A percentile compares a stretch with the other conserved stretches of the same genome.
phyloP scores from a whole-genome alignment of 805 yeast species.

The Tetrapisispora fleetii region DNA sequence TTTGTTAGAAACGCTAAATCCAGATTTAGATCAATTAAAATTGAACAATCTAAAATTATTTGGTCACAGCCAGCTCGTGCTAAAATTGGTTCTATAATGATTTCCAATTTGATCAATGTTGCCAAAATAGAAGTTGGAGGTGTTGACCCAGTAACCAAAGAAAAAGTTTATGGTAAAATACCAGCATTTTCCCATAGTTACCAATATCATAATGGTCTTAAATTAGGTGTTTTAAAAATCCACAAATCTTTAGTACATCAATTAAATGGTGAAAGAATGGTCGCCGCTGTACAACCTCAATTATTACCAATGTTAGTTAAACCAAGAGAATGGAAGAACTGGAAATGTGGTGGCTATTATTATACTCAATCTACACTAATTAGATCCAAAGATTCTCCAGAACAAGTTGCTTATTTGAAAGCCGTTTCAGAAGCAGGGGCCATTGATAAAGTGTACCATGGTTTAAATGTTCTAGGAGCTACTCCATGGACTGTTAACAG shows the following conservation, averaged over 20 bases:
- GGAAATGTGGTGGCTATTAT: slow-evolving; percentile 78
- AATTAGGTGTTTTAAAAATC: slow-evolving; percentile 69
- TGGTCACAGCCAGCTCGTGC: slow-evolving; percentile 56
- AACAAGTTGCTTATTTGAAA: slow-evolving; percentile 77
- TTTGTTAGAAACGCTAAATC: slow-evolving; percentile 32
- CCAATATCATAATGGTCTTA: slow-evolving; percentile 69
- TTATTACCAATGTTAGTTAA: slow-evolving; percentile 82
- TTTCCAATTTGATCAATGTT: slow-evolving; percentile 65
- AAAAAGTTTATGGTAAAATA: slow-evolving; percentile 56
- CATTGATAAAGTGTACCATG: slow-evolving; percentile 60
- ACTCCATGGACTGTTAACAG: slow-evolving; percentile 92
- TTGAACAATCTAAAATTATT: slow-evolving; percentile 30
- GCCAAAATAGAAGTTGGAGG: slow-evolving; percentile 78
- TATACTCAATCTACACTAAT: slow-evolving; percentile 55
- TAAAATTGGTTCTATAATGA: slow-evolving; percentile 71
- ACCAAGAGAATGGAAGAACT: slow-evolving; percentile 82
- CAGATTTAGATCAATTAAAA: slow-evolving; percentile 30
- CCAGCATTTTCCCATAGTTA: slow-evolving; percentile 90
- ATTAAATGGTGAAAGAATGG: slow-evolving; percentile 54
- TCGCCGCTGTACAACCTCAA: slow-evolving; percentile 72
- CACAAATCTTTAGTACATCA: slow-evolving; percentile 60
- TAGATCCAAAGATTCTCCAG: slow-evolving; percentile 77
- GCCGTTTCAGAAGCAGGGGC: slow-evolving; percentile 69
- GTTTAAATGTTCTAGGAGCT: slow-evolving; percentile 74
- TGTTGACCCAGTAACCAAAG: slow-evolving; percentile 68